These are phyloP conservation scores for Nigrospora sphaerica DNA, from an alignment of 2,329 filamentous ascomycete species.

Conservation along the genomic window DNA sequence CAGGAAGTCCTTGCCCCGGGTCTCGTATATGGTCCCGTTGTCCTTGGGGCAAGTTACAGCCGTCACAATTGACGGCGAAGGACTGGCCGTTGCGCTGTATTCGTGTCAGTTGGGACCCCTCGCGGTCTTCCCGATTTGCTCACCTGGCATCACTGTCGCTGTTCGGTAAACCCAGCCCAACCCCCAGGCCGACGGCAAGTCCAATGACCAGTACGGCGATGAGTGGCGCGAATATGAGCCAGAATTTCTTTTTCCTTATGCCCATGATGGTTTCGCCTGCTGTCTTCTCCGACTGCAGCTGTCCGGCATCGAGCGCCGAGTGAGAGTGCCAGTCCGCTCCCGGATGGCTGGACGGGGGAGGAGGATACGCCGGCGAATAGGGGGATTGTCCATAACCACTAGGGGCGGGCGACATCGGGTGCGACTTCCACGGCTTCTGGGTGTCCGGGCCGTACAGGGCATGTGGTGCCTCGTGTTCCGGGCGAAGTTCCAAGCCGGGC, in stretches of 20 bases:
- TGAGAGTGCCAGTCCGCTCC: not conserved
- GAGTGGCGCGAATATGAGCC: slow-evolving; percentile 15
- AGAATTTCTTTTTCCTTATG: slow-evolving; percentile 13
- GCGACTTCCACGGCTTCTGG: slow-evolving; percentile 8
- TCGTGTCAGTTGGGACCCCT: not conserved
- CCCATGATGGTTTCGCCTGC: slow-evolving; percentile 8
- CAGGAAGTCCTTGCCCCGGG: slow-evolving; percentile 14
- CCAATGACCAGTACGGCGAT: slow-evolving; percentile 14
- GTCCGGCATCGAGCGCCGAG: not conserved
- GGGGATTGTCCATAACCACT: not conserved
- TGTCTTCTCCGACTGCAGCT: not conserved
- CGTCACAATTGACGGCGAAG: not conserved
- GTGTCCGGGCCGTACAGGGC: slow-evolving; percentile 11
- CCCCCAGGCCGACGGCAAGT: slow-evolving; percentile 16
- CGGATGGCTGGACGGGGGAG: not conserved
- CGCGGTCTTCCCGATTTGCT: not conserved
- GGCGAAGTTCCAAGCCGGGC: slow-evolving; percentile 1
- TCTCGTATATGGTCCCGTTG: slow-evolving; percentile 26
- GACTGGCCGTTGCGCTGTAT: not conserved
- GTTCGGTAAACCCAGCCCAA: slow-evolving; percentile 8
- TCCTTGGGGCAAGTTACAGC: slow-evolving; percentile 18
- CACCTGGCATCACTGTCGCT: not conserved
- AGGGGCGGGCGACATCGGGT: slow-evolving; percentile 3
- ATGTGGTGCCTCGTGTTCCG: slow-evolving; percentile 11
- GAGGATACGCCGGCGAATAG: not conserved